Conservation (phyloP, 768 basidiomycete species). For the Candolleomyces efflorescens region DNA sequence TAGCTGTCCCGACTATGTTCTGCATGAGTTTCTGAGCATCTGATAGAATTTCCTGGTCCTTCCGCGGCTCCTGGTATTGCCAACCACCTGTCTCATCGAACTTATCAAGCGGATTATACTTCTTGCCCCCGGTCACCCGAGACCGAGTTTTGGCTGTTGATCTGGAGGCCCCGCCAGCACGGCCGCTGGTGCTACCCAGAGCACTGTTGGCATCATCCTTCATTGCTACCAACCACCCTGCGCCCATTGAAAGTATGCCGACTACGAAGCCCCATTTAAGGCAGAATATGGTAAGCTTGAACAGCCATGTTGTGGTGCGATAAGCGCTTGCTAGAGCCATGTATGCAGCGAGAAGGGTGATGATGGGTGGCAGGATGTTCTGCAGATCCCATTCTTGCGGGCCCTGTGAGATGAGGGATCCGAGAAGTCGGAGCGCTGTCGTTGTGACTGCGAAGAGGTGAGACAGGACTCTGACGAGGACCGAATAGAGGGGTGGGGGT, state of each 20-base stretch:
- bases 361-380: slow-evolving; percentile 65
- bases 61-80: not conserved
- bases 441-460: slow-evolving; percentile 47
- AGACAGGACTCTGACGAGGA: slow-evolving; percentile 48
- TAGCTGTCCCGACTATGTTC: slow-evolving; percentile 5
- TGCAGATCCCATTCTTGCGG: slow-evolving; percentile 66
- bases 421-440: slow-evolving; percentile 43
- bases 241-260: slow-evolving; percentile 45
- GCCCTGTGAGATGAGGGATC: slow-evolving; percentile 43
- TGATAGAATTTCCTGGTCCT: not conserved
- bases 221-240: slow-evolving; percentile 41
- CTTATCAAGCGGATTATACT: not conserved
- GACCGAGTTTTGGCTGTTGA: slow-evolving; percentile 14
- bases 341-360: slow-evolving; percentile 70
- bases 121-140: slow-evolving; percentile 1
- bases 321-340: slow-evolving; percentile 74
- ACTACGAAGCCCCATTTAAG: slow-evolving; percentile 75
- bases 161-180: not conserved
- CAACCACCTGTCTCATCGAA: not conserved
- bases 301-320: slow-evolving; percentile 72
- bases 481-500: slow-evolving; percentile 51
- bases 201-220: not conserved
- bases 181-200: not conserved
- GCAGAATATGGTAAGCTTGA: slow-evolving; percentile 63
- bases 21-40: slow-evolving; percentile 7